Percentiles rank a stretch among this genome's conserved stretches.
phyloP scores from a whole-genome alignment of 371 early-diverging fungal genomes.

The Mortierella sp. region DNA sequence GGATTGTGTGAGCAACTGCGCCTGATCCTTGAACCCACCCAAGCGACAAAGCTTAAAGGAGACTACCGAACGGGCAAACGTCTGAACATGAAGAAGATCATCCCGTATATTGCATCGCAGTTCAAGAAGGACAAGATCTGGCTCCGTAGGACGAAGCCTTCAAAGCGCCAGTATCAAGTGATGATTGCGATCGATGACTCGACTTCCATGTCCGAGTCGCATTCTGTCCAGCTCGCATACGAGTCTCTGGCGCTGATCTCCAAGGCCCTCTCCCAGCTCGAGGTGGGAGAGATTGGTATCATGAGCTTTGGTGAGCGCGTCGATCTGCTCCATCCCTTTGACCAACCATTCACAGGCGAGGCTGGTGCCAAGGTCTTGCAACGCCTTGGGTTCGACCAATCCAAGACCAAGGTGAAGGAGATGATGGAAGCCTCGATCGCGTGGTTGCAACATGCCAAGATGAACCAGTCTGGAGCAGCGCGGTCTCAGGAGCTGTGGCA shows the following conservation, averaged over 20 bases:
- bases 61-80: constrained; percentile 99
- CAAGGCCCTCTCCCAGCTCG: constrained; percentile 91
- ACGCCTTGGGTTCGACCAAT: constrained; percentile 92
- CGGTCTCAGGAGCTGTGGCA: constrained; percentile 89
- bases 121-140: constrained; percentile 99
- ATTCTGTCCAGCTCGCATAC: constrained; percentile 90
- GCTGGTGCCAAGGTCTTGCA: constrained; percentile 89
- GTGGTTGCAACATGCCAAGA: constrained; percentile 79
- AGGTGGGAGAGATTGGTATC: constrained; percentile 92
- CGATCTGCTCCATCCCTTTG: constrained; percentile 91
- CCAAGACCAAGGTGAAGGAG: constrained; percentile 83
- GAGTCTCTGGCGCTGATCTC: constrained; percentile 93
- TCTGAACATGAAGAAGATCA: constrained; percentile 99
- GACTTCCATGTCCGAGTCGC: constrained; percentile 94
- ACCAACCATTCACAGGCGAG: constrained; percentile 87
- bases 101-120: constrained; percentile 98
- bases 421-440: constrained; percentile 85
- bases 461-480: constrained; percentile 54
- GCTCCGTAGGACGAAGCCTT: constrained; percentile 98
- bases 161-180: constrained; percentile 97
- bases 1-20: constrained; percentile 95
- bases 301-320: constrained; percentile 92
- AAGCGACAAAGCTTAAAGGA: constrained; percentile 96
- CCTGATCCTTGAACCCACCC: constrained; percentile 96
- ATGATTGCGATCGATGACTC: constrained; percentile 99